Base-by-base conservation (phyloP, 2,329 filamentous ascomycete species). In the Aspergillus sp. region DNA sequence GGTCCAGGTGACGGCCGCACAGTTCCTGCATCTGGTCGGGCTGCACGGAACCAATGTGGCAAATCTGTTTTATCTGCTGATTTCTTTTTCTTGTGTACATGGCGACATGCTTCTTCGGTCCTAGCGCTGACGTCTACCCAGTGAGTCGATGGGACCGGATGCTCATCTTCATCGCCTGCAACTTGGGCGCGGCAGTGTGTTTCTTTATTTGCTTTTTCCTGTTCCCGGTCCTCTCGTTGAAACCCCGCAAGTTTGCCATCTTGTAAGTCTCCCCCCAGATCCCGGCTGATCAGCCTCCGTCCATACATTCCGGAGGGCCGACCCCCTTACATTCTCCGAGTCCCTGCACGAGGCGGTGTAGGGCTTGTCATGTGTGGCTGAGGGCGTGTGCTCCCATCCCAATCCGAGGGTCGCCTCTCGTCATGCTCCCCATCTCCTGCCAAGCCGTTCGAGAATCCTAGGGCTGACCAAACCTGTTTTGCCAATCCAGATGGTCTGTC, bases 91-190 rank as follows among this genome's bases (percentile, higher is more conserved):
- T 47, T 16, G 11, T 13, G n/a, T 44, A 36, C 47, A 36, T 43
- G 40, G 14, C 32, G 5, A 11, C 19, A 2, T 25, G 11, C 17
- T 20, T 10, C 16, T 21, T 25, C 13, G 16, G 20, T 36, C 38
- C 17, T 47, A 57, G 50, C 41, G 57, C 61, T 62, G 49, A 62
- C 47, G 20, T 45, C 55, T 47, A 20, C 47, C 55, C 49, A 97
- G 94, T 99, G 78, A 96, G 91, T 77, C 85, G 93, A 77, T 97
- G 93, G 94, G 94, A 99, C 76, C 89, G 93, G 53, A 78, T 97
- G 69, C 81, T 99, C 71, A 84, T 97, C 66, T 99, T 99, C 75
- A 87, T 84, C 60, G 91, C 87, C 68, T 95, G 93, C 78, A 96
- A 96, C 75, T 74, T 96, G 64, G 91, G 88, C 56, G 91, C 94